A percentile compares a stretch with the other conserved stretches of the same genome.
These are phyloP conservation scores for Gossypium longicalyx DNA, from an alignment of 345 rosid genomes.

Conservation along the genomic window DNA sequence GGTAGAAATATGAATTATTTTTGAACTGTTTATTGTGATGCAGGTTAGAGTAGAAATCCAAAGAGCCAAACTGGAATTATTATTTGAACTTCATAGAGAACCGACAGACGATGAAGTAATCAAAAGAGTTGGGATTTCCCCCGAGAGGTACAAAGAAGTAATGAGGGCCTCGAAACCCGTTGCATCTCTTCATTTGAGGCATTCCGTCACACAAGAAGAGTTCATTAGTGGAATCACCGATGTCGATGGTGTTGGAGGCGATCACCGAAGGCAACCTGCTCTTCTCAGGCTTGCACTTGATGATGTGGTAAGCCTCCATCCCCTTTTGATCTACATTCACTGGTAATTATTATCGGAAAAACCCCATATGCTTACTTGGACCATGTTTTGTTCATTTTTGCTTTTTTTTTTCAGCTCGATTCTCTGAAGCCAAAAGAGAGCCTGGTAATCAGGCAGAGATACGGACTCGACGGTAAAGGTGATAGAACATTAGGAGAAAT, in stretches of 20 bases:
- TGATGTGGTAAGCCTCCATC: slow-evolving; percentile 61
- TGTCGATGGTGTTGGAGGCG: slow-evolving; percentile 63
- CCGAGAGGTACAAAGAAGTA: slow-evolving; percentile 80
- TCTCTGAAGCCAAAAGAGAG: slow-evolving; percentile 94
- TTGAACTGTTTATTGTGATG: slow-evolving; percentile 9
- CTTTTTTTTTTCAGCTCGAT: slow-evolving; percentile 51
- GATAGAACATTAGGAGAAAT: slow-evolving; percentile 90
- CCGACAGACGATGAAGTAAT: slow-evolving; percentile 75
- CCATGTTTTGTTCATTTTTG: not conserved
- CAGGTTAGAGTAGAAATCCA: slow-evolving; percentile 83
- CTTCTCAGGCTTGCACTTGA: slow-evolving; percentile 95
- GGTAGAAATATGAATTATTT: not conserved
- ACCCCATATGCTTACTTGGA: not conserved
- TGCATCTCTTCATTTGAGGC: slow-evolving; percentile 69
- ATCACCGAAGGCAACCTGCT: slow-evolving; percentile 64
- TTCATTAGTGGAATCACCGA: slow-evolving; percentile 69
- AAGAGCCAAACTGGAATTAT: slow-evolving; percentile 58
- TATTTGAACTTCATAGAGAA: slow-evolving; percentile 54
- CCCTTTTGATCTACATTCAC: not conserved
- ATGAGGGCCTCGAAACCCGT: slow-evolving; percentile 69
- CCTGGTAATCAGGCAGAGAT: slow-evolving; percentile 84
- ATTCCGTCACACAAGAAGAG: slow-evolving; percentile 77
- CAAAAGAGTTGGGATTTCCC: slow-evolving; percentile 58
- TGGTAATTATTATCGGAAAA: no score
- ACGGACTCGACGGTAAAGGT: slow-evolving; percentile 93